These are phyloP conservation scores for Didymella lethalis DNA, from an alignment of 2,329 filamentous ascomycete species.

Conservation along the genomic window DNA sequence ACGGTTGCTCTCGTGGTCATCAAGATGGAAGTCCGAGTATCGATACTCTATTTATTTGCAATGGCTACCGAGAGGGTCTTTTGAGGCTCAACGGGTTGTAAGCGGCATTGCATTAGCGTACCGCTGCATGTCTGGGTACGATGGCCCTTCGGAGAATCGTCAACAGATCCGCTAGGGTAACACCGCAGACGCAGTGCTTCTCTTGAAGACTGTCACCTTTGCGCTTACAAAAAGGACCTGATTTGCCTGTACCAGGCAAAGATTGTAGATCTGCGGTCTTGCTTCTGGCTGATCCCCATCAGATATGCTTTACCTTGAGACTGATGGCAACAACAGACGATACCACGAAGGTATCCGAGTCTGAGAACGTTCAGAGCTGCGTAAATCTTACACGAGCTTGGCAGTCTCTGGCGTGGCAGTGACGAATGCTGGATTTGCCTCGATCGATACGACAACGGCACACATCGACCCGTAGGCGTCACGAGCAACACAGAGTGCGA, in stretches of 20 bases:
- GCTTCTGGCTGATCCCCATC: neutral
- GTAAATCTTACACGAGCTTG: constrained; percentile 1
- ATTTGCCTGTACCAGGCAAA: neutral
- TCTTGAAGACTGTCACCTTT: neutral
- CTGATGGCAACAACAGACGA: neutral
- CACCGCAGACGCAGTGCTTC: neutral
- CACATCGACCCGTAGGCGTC: constrained; percentile 6
- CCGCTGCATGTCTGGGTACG: neutral
- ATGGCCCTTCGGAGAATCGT: neutral
- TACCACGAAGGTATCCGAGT: constrained; percentile 6
- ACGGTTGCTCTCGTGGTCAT: neutral
- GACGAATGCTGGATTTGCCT: constrained; percentile 13
- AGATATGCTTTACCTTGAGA: neutral
- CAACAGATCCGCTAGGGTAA: neutral
- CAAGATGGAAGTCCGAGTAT: neutral
- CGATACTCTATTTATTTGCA: too few species aligned
- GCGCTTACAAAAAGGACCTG: neutral
- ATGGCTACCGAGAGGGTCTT: neutral
- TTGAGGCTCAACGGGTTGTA: neutral
- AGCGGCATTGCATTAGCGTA: neutral
- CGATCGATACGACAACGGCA: neutral
- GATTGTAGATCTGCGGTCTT: neutral
- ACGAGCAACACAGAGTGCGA: constrained; percentile 17
- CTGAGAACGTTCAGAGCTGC: constrained; percentile 3
- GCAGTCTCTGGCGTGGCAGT: neutral